phyloP scores from a whole-genome alignment of 192 early-diverging fungal genomes.

The Phlyctochytrium bullatum region DNA sequence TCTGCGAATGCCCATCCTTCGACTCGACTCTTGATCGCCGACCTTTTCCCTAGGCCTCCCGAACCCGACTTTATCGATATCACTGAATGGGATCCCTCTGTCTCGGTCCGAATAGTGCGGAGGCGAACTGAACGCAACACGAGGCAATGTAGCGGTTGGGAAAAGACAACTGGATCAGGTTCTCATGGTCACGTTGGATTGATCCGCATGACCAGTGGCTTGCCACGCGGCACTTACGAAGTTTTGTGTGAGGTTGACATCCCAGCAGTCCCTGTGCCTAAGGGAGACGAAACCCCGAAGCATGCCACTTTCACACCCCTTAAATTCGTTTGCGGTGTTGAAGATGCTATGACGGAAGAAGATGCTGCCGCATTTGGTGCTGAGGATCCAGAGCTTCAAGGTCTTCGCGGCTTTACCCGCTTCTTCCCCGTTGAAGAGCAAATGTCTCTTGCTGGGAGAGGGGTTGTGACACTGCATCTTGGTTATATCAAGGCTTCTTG shows the following conservation, averaged over 20 bases:
- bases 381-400: conserved; percentile 25
- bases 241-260: conserved; percentile 31
- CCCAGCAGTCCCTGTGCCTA: conserved; percentile 8
- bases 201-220: conserved; percentile 21
- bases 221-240: conserved; percentile 27
- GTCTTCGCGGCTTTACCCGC: conserved; percentile 23
- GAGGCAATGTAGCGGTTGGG: conserved; percentile 16
- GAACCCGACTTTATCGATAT: conserved; percentile 29
- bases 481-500: conserved; percentile 25
- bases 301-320: conserved; percentile 14
- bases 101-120: conserved; percentile 9
- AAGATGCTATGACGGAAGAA: conserved; percentile 12
- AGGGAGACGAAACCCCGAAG: conserved; percentile 8
- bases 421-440: conserved; percentile 26
- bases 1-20: conserved; percentile 9
- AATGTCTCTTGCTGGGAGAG: conserved; percentile 19
- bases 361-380: neutral
- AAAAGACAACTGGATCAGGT: conserved; percentile 20
- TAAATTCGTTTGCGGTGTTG: conserved; percentile 27
- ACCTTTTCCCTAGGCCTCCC: conserved; percentile 18
- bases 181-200: conserved; percentile 28
- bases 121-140: conserved; percentile 16
- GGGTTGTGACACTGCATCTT: conserved; percentile 17
- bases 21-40: conserved; percentile 10
- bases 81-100: conserved; percentile 6